Conservation (phyloP, 2,329 filamentous ascomycete species). For the Fusarium brevicatenulatum region DNA sequence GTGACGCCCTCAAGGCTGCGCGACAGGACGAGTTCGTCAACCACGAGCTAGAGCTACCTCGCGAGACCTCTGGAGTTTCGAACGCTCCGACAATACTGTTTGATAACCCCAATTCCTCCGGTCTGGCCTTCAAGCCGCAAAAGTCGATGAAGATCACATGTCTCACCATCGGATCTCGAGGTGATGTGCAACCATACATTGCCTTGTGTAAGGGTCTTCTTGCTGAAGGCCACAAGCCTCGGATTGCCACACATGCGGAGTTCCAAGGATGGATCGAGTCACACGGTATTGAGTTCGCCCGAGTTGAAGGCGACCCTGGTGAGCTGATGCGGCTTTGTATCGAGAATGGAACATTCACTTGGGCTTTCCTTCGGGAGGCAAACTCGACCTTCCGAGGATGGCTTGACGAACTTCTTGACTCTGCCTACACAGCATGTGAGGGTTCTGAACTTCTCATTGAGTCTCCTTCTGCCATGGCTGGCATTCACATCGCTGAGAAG, state of each 20-base stretch:
- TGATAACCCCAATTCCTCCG: constrained; percentile 87
- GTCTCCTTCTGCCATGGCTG: constrained; percentile 95
- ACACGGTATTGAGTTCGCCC: constrained; percentile 93
- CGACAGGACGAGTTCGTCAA: constrained; percentile 64
- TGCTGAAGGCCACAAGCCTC: constrained; percentile 85
- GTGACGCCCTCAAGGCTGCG: constrained; percentile 81
- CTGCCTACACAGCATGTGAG: constrained; percentile 85
- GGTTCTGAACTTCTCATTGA: constrained; percentile 92
- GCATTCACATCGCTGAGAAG: constrained; percentile 96
- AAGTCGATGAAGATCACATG: constrained; percentile 87
- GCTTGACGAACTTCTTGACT: constrained; percentile 87
- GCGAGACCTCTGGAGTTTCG: constrained; percentile 55
- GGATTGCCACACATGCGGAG: constrained; percentile 91
- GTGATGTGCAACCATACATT: constrained; percentile 98
- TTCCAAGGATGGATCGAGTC: constrained; percentile 89
- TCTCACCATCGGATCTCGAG: constrained; percentile 92
- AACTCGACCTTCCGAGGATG: constrained; percentile 91
- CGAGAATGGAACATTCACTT: constrained; percentile 96
- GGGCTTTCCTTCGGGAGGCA: constrained; percentile 88
- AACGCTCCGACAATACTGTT: constrained; percentile 83
- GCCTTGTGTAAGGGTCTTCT: constrained; percentile 91
- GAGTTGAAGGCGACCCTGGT: constrained; percentile 88
- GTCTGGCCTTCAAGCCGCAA: constrained; percentile 89
- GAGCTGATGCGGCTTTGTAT: constrained; percentile 97
- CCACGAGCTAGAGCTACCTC: constrained; percentile 62